A percentile compares a stretch with the other conserved stretches of the same genome.
Conservation (phyloP, 208 protist genomes). For the Crithidia brevicula region DNA sequence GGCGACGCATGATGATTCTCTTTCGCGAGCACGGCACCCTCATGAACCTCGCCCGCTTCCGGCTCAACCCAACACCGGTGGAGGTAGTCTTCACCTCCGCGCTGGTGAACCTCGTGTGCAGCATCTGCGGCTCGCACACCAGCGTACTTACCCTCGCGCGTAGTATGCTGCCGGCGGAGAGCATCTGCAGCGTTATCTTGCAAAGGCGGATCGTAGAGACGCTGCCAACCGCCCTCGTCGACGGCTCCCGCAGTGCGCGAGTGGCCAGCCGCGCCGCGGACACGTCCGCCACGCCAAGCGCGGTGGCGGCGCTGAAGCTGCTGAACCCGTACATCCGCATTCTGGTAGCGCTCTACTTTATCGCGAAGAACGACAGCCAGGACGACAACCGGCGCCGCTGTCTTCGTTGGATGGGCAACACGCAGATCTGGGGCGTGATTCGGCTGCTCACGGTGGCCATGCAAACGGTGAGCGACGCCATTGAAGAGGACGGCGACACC, state of each 20-base stretch:
- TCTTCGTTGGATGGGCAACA: constrained; percentile 58
- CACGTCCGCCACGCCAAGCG: constrained; percentile 4
- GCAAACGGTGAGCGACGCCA: constrained; percentile 23
- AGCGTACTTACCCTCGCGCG: constrained; percentile 69
- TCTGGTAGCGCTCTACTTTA: constrained; percentile 69
- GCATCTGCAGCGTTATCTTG: constrained; percentile 39
- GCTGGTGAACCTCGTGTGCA: constrained; percentile 76
- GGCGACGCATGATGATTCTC: constrained; percentile 73
- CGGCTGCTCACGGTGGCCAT: constrained; percentile 36
- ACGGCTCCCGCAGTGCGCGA: not conserved
- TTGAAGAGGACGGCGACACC: constrained; percentile 12
- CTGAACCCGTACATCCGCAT: constrained; percentile 67
- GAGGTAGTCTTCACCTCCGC: constrained; percentile 62
- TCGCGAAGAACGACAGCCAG: constrained; percentile 48
- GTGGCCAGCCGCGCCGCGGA: not conserved
- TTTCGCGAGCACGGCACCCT: constrained; percentile 65
- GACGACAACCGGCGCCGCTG: constrained; percentile 47
- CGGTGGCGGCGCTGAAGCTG: constrained; percentile 43
- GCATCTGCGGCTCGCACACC: constrained; percentile 57
- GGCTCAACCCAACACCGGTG: constrained; percentile 21
- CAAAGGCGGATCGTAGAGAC: constrained; percentile 24
- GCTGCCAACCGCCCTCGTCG: constrained; percentile 1
- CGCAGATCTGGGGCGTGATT: constrained; percentile 56
- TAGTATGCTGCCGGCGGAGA: constrained; percentile 47
- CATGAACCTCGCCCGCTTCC: constrained; percentile 36